A percentile compares a stretch with the other conserved stretches of the same genome.
phyloP scores from a whole-genome alignment of 495 filamentous ascomycete genomes.

The Mycothermus thermophilus region DNA sequence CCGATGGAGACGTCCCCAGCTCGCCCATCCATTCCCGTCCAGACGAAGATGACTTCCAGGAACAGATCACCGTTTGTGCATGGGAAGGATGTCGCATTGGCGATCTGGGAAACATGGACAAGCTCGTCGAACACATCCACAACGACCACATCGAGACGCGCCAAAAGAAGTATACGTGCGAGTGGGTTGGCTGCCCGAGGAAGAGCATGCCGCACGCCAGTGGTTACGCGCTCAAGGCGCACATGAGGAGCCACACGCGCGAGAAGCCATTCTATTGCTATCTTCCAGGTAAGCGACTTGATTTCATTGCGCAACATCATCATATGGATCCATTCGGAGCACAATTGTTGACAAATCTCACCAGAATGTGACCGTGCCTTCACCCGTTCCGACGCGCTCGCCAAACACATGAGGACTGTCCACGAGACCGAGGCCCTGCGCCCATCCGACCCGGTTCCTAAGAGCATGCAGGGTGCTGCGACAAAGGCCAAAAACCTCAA shows the following conservation, averaged over 20 bases:
- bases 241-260: constrained; percentile 94
- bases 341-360: too few species aligned
- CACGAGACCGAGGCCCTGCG: constrained; percentile 91
- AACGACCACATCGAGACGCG: constrained; percentile 78
- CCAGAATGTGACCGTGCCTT: constrained; percentile 95
- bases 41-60: constrained; percentile 71
- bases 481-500: constrained; percentile 53
- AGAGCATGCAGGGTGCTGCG: constrained; percentile 46
- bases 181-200: constrained; percentile 78
- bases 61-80: constrained; percentile 77
- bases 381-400: constrained; percentile 88
- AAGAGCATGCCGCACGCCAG: constrained; percentile 87
- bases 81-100: constrained; percentile 78
- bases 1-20: constrained; percentile 67
- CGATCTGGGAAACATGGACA: constrained; percentile 86
- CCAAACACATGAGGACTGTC: constrained; percentile 97
- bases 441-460: constrained; percentile 74
- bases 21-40: constrained; percentile 47
- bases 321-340: too few species aligned
- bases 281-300: constrained; percentile 59
- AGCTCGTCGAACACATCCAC: constrained; percentile 83
- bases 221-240: constrained; percentile 86
- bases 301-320: too few species aligned
- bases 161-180: constrained; percentile 65
- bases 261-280: constrained; percentile 98